phyloP scores from a whole-genome alignment of 345 rosid species.

The Citrus reticulata region DNA sequence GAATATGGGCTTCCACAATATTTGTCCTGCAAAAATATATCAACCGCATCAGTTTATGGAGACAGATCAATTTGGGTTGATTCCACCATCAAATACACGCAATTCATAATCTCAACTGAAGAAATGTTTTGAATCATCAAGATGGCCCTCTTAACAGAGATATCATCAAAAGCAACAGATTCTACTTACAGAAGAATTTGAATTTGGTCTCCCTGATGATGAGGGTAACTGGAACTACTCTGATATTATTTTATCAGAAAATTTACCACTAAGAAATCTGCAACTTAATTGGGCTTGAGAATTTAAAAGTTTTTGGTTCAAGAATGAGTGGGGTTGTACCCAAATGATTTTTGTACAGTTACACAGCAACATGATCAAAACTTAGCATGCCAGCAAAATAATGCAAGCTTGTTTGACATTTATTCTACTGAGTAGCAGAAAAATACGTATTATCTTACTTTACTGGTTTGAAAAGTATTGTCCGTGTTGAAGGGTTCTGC shows the following conservation, averaged over 20 bases:
- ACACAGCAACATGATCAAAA: not conserved
- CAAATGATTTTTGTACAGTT: not conserved
- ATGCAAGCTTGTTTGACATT: not conserved
- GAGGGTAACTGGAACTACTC: not conserved
- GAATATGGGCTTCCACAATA: constrained; percentile 89
- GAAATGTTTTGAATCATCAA: not conserved
- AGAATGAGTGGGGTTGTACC: not conserved
- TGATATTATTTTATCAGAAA: not conserved
- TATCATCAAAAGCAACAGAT: not conserved
- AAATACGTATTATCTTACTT: constrained; percentile 43
- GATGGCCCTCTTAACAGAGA: not conserved
- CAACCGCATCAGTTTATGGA: not conserved
- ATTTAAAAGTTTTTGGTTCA: not conserved
- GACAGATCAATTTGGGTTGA: not conserved
- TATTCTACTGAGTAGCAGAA: not conserved
- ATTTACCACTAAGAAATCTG: not conserved
- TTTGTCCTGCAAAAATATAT: constrained; percentile 63
- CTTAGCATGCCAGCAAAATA: not conserved
- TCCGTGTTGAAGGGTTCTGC: constrained; percentile 77
- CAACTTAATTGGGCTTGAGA: not conserved
- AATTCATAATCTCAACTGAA: not conserved
- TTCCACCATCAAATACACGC: not conserved
- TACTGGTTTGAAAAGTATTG: constrained; percentile 89
- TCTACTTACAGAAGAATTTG: not conserved
- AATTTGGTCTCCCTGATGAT: not conserved